Base-by-base conservation (phyloP, 306 rosid genomes). In the Gillenia trifoliata region DNA sequence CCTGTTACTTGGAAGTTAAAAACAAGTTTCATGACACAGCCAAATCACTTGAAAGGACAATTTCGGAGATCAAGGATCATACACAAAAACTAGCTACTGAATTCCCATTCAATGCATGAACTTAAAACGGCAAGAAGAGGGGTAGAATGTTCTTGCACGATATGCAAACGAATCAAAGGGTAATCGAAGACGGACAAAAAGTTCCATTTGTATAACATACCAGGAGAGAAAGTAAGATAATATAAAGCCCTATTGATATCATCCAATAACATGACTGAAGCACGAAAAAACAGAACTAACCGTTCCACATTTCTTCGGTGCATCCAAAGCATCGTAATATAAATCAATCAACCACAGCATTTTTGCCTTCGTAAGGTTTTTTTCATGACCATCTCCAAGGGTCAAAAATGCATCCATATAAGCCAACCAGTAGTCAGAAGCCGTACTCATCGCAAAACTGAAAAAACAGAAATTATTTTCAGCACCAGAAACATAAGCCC, bases 271-370 rank as follows among this genome's bases (percentile, higher is more conserved):
- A 55, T 3, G 12, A 23, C 61, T 22, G 28, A 55, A 55, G 28
- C 75, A 74, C 38, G 9, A 45, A 36, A 25, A 66, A 23, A 68
- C 67, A 69, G n/a, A 67, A 78, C 92, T 80, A 76, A 93, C 98
- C 97, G 87, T 85, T 64, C 82, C 88, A 28, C 92, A 90, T 49
- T 85, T 77, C 73, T 93, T 91, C 0, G 93, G 89, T 31, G 97
- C 97, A 64, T 93, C 97, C 47, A 91, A 36, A 68, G 96, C 98
- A 38, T 80, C 83, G 47, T 93, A 89, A 67, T 86, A 93, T 52
- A 84, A 78, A 70, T 93, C 85, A 71, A 88, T 60, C 79, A 93
- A 67, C 73, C 75, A 68, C 50, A 84, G 70, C 15, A 93, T 83
- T 31, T 89, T 89, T 19, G 71, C 66, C 67, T 66, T 83, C 59